phyloP scores from a whole-genome alignment of 2,329 filamentous ascomycete genomes.

The Aspergillus novoparasiticus region DNA sequence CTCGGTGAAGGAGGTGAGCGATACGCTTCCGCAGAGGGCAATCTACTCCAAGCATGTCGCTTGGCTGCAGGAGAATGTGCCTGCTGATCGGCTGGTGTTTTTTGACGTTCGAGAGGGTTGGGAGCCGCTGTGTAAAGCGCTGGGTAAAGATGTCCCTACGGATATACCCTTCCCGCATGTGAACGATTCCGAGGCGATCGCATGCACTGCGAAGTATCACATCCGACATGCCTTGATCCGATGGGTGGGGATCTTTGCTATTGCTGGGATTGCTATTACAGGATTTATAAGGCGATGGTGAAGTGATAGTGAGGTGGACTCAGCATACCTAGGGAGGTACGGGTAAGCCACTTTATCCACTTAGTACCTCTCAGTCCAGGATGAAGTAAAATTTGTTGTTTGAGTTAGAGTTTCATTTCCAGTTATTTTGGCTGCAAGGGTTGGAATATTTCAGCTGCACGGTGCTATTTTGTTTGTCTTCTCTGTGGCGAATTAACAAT shows the following conservation, averaged over 20 bases:
- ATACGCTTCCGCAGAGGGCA: conserved; percentile 15
- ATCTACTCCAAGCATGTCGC: conserved; percentile 18
- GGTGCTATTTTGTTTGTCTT: no score
- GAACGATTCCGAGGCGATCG: conserved; percentile 36
- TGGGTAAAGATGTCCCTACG: conserved; percentile 41
- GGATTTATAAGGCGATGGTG: not conserved
- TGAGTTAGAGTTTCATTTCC: no score
- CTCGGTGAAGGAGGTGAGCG: not conserved
- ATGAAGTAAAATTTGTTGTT: no score
- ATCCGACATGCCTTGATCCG: conserved; percentile 30
- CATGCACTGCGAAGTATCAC: conserved; percentile 21
- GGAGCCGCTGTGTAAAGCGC: conserved; percentile 49
- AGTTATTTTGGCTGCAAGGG: no score
- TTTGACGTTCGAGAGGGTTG: conserved; percentile 48
- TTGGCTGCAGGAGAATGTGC: conserved; percentile 30
- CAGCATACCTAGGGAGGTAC: no score
- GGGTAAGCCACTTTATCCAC: no score
- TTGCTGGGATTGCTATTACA: conserved; percentile 15
- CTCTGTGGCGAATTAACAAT: no score
- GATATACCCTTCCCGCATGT: conserved; percentile 41
- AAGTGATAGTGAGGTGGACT: no score
- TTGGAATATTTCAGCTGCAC: no score
- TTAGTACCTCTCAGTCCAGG: no score
- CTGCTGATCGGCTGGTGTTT: conserved; percentile 38
- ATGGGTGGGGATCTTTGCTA: conserved; percentile 29